Evolutionary conservation across 257 asterid species (phyloP), one percentile per base, ranked within the genome.

Genomic region (Plantago ovata): DNA sequence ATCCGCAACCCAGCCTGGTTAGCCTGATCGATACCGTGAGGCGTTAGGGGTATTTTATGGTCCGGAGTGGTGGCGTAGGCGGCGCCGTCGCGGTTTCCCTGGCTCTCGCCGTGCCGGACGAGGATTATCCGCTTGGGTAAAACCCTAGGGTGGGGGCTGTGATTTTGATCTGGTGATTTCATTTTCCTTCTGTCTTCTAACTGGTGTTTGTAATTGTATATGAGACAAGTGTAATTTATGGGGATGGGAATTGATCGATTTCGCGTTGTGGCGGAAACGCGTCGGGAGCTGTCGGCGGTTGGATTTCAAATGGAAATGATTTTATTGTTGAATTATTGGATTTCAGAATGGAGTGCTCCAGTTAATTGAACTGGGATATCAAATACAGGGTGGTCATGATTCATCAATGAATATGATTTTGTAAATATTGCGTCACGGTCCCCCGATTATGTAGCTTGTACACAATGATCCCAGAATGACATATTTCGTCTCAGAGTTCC

Each of bases 31-130:
- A 80, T 51, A 6, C 97, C 97, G 3, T 41, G 67, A 0, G 76
- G 54, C 12, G 97, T 89, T 21, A 89, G 64, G 15, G 93, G 93
- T 42, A 89, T 81, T 68, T 74, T 81, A 83, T 86, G 70, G 73
- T 89, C 97, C 0, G 97, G 97, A 48, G 87, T 89, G 56, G 79
- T 51, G 59, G 78, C 3, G 75, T 89, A 89, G 40, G 94, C 82
- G 0, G 67, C 38, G 19, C 82, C 94, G 74, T 89, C 90, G 10
- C 72, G 79, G 73, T 89, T 89, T 0, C 95, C 95, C 62, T 84
- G 82, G 74, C 95, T 82, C 74, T 89, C 93, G 68, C 95, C 97
- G 70, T 89, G 97, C 18, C 97, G 97, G 62, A 89, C 81, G 16
- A 89, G 81, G 23, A 89, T 82, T 68, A 89, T 89, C 44, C 97